phyloP scores from a whole-genome alignment of 2,329 filamentous ascomycete genomes.

The Rasamsonia emersonii region DNA sequence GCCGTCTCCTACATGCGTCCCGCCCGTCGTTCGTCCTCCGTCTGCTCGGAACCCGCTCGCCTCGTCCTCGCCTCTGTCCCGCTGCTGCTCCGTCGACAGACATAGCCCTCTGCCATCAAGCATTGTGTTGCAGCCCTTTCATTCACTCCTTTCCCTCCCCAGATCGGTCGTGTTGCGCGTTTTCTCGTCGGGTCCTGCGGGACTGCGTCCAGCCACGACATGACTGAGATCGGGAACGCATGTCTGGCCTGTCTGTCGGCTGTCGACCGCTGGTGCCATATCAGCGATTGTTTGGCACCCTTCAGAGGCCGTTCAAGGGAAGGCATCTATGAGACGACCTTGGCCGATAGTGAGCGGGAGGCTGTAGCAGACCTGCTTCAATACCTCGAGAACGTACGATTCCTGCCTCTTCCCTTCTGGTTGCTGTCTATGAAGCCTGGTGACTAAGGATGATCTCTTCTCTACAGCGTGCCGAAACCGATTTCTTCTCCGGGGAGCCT shows the following conservation, averaged over 20 bases:
- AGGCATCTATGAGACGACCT: slow-evolving; percentile 73
- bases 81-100: no score
- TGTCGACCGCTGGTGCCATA: slow-evolving; percentile 36
- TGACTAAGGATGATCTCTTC: background rate
- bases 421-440: background rate
- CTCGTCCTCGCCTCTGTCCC: slow-evolving; percentile 4
- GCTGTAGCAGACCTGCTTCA: slow-evolving; percentile 91
- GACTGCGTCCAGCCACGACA: slow-evolving; percentile 26
- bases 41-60: slow-evolving; percentile 9
- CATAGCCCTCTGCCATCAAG: slow-evolving; percentile 1
- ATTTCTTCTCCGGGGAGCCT: slow-evolving; percentile 96
- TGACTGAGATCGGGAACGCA: slow-evolving; percentile 31
- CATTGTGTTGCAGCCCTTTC: slow-evolving; percentile 2
- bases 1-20: slow-evolving; percentile 13
- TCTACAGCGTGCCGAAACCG: slow-evolving; percentile 78
- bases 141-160: slow-evolving; percentile 4
- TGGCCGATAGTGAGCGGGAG: slow-evolving; percentile 93
- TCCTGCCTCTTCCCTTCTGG: slow-evolving; percentile 4
- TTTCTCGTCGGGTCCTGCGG: slow-evolving; percentile 21
- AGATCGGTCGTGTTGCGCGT: slow-evolving; percentile 12
- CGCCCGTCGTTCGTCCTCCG: slow-evolving; percentile 6
- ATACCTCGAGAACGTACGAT: slow-evolving; percentile 86
- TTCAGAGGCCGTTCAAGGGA: slow-evolving; percentile 64
- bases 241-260: slow-evolving; percentile 35
- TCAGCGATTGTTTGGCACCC: slow-evolving; percentile 32